Percentiles rank a stretch among this genome's conserved stretches.
These are phyloP conservation scores for Cardiospermum halicacabum DNA, from an alignment of 345 rosid genomes.

Conservation along the genomic window DNA sequence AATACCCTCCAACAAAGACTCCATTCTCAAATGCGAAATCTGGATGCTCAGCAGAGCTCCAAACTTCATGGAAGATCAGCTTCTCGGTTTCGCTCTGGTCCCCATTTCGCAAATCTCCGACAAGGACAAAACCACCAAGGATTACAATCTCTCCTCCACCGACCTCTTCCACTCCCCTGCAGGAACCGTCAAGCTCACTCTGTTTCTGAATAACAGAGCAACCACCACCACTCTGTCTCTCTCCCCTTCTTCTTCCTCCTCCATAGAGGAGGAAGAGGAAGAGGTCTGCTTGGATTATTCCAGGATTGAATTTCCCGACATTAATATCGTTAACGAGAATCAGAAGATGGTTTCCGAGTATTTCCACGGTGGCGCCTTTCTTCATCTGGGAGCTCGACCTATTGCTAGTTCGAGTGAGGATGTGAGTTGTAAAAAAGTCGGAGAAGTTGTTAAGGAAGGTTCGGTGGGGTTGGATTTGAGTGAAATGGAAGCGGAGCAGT, in stretches of 20 bases:
- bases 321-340: constrained; percentile 57
- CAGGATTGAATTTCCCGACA: constrained; percentile 86
- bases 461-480: constrained; percentile 18
- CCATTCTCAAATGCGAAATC: constrained; percentile 91
- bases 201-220: constrained; percentile 48
- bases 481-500: constrained; percentile 54
- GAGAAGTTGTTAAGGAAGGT: background rate
- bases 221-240: constrained; percentile 32
- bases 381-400: constrained; percentile 62
- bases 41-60: constrained; percentile 93
- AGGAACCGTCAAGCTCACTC: constrained; percentile 70
- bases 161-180: constrained; percentile 96
- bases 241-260: too few species aligned
- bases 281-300: too few species aligned
- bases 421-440: constrained; percentile 22
- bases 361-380: constrained; percentile 61
- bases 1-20: constrained; percentile 56
- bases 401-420: constrained; percentile 31
- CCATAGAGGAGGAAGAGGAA: too few species aligned
- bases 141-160: constrained; percentile 81
- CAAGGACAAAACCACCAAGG: constrained; percentile 61
- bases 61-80: constrained; percentile 92
- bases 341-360: constrained; percentile 78
- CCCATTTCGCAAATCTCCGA: constrained; percentile 66
- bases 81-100: constrained; percentile 77